Conservation (phyloP, 2,329 filamentous ascomycete species). For the Pseudogymnoascus sp. region DNA sequence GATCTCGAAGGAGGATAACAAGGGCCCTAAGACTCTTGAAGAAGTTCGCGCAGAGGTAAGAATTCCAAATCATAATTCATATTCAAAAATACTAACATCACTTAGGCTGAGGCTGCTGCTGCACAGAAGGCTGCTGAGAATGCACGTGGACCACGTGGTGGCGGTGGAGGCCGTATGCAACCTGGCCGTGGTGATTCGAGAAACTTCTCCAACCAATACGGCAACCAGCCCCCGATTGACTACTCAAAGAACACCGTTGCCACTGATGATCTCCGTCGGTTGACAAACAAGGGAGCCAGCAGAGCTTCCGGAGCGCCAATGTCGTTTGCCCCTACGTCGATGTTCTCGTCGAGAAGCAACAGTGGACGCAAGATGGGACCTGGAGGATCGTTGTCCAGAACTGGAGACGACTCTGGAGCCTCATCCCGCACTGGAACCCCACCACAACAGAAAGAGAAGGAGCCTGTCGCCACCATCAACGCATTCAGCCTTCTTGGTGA, state of each 20-base stretch:
- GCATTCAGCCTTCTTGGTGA: conserved; percentile 59
- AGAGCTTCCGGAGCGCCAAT: conserved; percentile 46
- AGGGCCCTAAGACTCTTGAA: conserved; percentile 93
- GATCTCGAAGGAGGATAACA: conserved; percentile 81
- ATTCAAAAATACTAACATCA: conserved; percentile 22
- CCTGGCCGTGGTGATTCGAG: conserved; percentile 82
- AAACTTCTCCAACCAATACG: conserved; percentile 68
- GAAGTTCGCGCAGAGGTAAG: conserved; percentile 77
- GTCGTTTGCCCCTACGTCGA: conserved; percentile 73
- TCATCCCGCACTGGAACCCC: conserved; percentile 89
- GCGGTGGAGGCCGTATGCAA: conserved; percentile 59
- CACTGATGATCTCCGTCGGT: conserved; percentile 82
- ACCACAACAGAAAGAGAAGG: conserved; percentile 59
- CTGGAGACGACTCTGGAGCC: conserved; percentile 75
- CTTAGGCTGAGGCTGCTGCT: conserved; percentile 61
- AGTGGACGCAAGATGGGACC: conserved; percentile 78
- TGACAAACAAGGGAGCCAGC: conserved; percentile 56
- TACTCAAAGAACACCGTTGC: conserved; percentile 73
- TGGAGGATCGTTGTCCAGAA: conserved; percentile 63
- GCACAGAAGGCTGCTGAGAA: conserved; percentile 75
- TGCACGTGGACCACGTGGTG: conserved; percentile 56
- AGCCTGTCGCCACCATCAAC: conserved; percentile 68
- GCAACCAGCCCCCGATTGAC: conserved; percentile 63
- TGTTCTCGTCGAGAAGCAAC: conserved; percentile 85
- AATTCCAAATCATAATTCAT: conserved; percentile 13